Evolutionary conservation across 2,329 filamentous ascomycete genomes (phyloP), one percentile per base, ranked within the genome.

Genomic region (Fusarium subtropicale): DNA sequence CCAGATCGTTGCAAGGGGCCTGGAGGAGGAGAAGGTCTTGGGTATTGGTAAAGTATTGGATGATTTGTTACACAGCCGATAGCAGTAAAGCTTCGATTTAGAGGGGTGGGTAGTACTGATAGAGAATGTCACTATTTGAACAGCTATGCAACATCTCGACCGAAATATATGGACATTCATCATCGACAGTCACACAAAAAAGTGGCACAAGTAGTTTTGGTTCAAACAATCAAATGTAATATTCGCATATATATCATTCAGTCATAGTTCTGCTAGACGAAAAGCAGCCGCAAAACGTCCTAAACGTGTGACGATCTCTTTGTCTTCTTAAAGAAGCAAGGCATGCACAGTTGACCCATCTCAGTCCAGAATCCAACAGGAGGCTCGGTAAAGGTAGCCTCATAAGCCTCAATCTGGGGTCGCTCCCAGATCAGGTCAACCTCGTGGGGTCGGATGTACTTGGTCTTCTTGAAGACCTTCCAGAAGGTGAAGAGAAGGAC

Each of bases 381-480:
- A 4, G 80, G 79, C 22, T 82, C 78, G 4, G 79, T 77, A 66
- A 90, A 85, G 16, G 79, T 80, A 5, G 77, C 80, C 74, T 88
- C 86, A 60, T 89, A 88, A 0, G 81, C 82, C 68, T 90, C 87
- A 56, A 90, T 86, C 26, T 81, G 75, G 20, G 86, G 87, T 41
- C 83, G 79, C 72, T 90, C 83, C 87, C 87, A 87, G 42, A 88
- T 79, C 10, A 90, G 80, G 71, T 90, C 88, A 7, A 84, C 82
- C 71, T 91, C 84, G 7, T 81, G 74, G 0, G 88, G 79, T 4
- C 78, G 78, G 18, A 89, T 80, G 33, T 86, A 79, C 60, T 82
- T 83, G 4, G 89, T 91, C 56, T 79, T 81, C 79, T 88, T 87
- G 73, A 88, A 16, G 5, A 91, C 6, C 79, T 92, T 92, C 87